Percentiles rank a stretch among this genome's conserved stretches.
Conservation (phyloP, 306 rosid genomes). For the Benincasa hispida region DNA sequence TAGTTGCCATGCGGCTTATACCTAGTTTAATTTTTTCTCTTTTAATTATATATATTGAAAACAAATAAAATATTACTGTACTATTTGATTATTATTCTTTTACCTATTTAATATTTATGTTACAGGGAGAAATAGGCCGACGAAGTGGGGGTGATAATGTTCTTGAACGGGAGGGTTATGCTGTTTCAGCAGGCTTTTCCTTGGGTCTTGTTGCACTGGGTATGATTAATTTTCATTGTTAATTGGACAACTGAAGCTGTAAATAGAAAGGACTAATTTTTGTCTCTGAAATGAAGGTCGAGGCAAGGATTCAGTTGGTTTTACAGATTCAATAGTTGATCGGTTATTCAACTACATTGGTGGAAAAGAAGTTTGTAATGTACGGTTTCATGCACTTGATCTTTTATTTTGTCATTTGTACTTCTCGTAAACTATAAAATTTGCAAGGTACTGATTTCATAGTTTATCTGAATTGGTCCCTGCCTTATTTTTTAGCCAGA, state of each 20-base stretch:
- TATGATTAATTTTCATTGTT: conserved; percentile 19
- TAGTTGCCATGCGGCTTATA: background rate
- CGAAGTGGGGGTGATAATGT: conserved; percentile 96
- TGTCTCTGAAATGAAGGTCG: conserved; percentile 51
- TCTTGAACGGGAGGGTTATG: conserved; percentile 96
- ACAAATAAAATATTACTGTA: background rate
- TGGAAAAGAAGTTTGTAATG: conserved; percentile 58
- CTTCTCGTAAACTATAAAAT: background rate
- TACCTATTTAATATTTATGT: conserved; percentile 1
- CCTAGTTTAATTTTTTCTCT: background rate
- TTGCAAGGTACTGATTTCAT: background rate
- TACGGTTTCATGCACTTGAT: conserved; percentile 20
- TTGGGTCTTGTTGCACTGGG: conserved; percentile 92
- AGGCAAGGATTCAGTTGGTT: conserved; percentile 82
- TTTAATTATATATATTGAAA: background rate
- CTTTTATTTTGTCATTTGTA: background rate
- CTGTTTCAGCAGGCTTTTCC: conserved; percentile 97
- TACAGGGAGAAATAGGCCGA: conserved; percentile 84
- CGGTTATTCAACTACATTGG: conserved; percentile 76
- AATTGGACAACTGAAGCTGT: background rate
- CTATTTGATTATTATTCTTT: background rate
- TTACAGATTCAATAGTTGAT: conserved; percentile 62
- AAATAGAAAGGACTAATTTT: conserved; percentile 8
- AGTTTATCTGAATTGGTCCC: background rate
- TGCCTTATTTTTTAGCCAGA: conserved; percentile 36